These are phyloP conservation scores for Carex arenaria DNA, from an alignment of 202 grass and related monocot species.

Conservation along the genomic window DNA sequence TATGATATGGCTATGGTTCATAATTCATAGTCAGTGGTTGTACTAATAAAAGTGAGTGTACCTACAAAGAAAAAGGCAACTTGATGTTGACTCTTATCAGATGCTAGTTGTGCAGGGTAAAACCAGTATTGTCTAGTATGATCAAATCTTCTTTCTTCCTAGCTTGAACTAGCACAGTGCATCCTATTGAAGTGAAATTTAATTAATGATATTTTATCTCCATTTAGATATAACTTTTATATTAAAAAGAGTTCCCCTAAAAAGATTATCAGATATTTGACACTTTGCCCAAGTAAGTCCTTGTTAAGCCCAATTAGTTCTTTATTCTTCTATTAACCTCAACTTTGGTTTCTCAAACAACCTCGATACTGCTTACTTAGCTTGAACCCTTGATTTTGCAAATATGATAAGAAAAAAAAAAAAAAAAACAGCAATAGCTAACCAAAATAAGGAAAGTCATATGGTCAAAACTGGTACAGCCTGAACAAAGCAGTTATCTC, in stretches of 20 bases:
- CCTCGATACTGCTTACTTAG: no score
- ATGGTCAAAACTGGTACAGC: neutral
- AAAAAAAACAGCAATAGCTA: no score
- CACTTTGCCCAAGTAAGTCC: no score
- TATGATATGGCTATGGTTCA: neutral
- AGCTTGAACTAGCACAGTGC: slow-evolving; percentile 94
- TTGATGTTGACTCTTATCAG: slow-evolving; percentile 88
- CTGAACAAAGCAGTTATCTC: neutral
- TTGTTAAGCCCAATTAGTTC: no score
- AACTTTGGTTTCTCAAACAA: no score
- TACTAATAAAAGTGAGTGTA: slow-evolving; percentile 26
- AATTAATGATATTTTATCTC: slow-evolving; percentile 16
- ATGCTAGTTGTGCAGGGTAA: slow-evolving; percentile 86
- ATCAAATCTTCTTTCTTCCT: slow-evolving; percentile 95
- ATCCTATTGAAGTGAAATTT: slow-evolving; percentile 52
- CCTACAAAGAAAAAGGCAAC: slow-evolving; percentile 97
- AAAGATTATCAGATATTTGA: neutral
- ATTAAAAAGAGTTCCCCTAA: neutral
- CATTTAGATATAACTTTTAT: neutral
- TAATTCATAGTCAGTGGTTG: neutral
- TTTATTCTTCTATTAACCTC: no score
- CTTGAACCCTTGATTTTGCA: no score
- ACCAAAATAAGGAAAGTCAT: no score
- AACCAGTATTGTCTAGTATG: slow-evolving; percentile 86
- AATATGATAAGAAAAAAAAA: no score